A percentile compares a stretch with the other conserved stretches of the same genome.
These are phyloP conservation scores for Cytidiella melzeri DNA, from an alignment of 768 basidiomycete genomes.

Conservation along the genomic window DNA sequence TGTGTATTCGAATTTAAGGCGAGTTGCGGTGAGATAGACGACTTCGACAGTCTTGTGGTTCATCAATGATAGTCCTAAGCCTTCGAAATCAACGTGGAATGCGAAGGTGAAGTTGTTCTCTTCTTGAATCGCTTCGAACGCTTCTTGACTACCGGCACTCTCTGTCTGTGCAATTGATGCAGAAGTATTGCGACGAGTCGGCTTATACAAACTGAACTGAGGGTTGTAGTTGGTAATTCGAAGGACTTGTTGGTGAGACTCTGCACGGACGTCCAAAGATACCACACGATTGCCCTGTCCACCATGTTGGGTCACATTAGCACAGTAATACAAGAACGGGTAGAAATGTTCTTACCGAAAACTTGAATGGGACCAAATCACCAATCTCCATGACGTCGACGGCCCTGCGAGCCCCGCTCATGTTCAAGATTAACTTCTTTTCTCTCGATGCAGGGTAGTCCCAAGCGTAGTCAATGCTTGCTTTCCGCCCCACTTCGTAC, in stretches of 20 bases:
- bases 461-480: constrained; percentile 77
- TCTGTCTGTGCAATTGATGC: constrained; percentile 57
- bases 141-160: constrained; percentile 60
- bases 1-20: constrained; percentile 79
- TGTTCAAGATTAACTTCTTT: constrained; percentile 67
- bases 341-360: constrained; percentile 52
- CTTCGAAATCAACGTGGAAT: constrained; percentile 73
- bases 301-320: constrained; percentile 30
- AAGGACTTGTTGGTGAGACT: constrained; percentile 77
- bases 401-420: constrained; percentile 54
- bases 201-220: constrained; percentile 84
- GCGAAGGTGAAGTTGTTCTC: constrained; percentile 62
- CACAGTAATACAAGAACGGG: neutral
- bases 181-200: constrained; percentile 41
- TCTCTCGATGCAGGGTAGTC: constrained; percentile 81
- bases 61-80: constrained; percentile 88
- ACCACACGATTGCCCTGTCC: constrained; percentile 56
- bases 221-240: constrained; percentile 84
- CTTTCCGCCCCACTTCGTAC: constrained; percentile 56
- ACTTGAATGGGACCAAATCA: constrained; percentile 82
- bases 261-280: constrained; percentile 90
- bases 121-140: constrained; percentile 81
- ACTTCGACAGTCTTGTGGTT: constrained; percentile 87
- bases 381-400: constrained; percentile 97
- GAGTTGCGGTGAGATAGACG: constrained; percentile 75